Evolutionary conservation across 139 green algal species (phyloP), one percentile per base, ranked within the genome.

Genomic region (Auxenochlorella protothecoides): DNA sequence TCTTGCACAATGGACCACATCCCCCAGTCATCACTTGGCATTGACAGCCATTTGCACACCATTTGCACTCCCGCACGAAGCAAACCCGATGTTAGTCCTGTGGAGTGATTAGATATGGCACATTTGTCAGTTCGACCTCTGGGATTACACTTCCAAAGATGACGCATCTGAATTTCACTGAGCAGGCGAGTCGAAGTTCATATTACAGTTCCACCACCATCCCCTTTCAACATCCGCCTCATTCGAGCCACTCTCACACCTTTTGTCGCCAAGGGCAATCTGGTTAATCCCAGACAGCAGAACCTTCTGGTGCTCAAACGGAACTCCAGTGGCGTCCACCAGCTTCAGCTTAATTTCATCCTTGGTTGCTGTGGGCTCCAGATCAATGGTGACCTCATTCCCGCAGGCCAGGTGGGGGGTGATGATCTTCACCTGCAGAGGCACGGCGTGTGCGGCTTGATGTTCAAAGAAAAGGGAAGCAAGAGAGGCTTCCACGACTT

Each of bases 261-360:
- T 78, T 74, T 87, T 89, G 69, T 89, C 84, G 3, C 73, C 80
- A 76, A 89, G 79, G 16, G 80, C 70, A 62, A 89, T 81, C 65
- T 89, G 73, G 59, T 82, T 81, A 56, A 89, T 81, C 15, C 82
- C 79, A 13, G 59, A 76, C n/a, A 89, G 77, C 74, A 89, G 81
- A 56, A 89, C 72, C 63, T 89, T 89, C 67, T 85, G 81, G 63
- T 85, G 66, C 69, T 82, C 72, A 4, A 73, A 66, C 2, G 83
- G 80, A 15, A 89, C 83, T 4, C 84, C 83, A 15, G 84, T 89
- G 10, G 44, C 74, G 0, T 59, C 54, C 71, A 66, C 69, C 56
- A 88, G 70, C 73, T 89, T 83, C 3, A 10, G n/a, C 70, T 88
- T 88, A 62, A 85, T 78, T 56, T 81, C 70, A 51, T 72, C 55